Base-by-base conservation (phyloP, 768 basidiomycete species). In the Boletus rubroflammeus region DNA sequence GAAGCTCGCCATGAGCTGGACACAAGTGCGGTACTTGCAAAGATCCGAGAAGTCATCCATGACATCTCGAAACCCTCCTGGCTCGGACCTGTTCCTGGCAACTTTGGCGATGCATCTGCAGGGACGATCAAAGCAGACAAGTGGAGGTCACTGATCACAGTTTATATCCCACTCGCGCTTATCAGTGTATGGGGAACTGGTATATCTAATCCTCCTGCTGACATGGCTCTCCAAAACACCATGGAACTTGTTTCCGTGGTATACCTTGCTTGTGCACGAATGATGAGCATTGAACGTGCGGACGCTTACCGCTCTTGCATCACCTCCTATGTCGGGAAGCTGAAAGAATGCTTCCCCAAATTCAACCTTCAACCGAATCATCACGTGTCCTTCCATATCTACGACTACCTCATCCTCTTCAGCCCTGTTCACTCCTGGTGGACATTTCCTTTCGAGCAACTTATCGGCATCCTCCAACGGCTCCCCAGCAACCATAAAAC, bases 101-200 rank as follows among this genome's bases (percentile, higher is more conserved):
- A 70, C 29, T 68, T 67, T 46, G 67, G 68, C 1, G 48, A 60
- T 10, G 13, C 35, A 2, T 34, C 39, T 2, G 70, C 71, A 2
- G 71, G 75, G 5, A 67, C 59, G 0, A 55, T 76, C 35, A 76
- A 76, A 42, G 72, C 73, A 1, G 72, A 71, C 29, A 62, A 76
- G 53, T 76, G 75, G 74, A 54, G 63, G 7, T 57, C 59, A 0
- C 39, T 73, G 5, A 47, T 55, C 31, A 70, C 62, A 0, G 49
- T 74, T 14, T 71, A 71, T 47, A 57, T 76, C n/a, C 4, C 74
- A 1, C 58, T 75, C 5, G 67, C 72, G 0, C 58, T 76, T 1
- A 55, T 73, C 10, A 66, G 62, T 14, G 38, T 72, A 2, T 75
- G 74, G 73, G 63, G 71, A 23, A 13, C 45, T 8, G 23, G 19